Conservation (phyloP, 495 filamentous ascomycete species). For the Beverwykella pulmonaria region DNA sequence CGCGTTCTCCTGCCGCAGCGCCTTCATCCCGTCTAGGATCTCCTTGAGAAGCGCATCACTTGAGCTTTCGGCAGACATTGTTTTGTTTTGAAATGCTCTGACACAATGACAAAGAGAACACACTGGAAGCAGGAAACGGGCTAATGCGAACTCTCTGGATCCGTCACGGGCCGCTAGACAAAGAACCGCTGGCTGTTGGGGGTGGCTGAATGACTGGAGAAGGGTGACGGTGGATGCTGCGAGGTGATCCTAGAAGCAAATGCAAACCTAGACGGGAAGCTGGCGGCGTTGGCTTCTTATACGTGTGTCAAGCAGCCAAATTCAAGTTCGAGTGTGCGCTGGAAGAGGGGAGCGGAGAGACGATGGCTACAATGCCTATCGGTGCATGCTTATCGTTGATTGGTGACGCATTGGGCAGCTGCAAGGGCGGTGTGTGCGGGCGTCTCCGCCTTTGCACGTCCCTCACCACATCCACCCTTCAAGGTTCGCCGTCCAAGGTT, state of each 20-base stretch:
- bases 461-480: too few species aligned
- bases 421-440: conserved; percentile 13
- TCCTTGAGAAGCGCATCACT: conserved; percentile 50
- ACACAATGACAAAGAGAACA: conserved; percentile 25
- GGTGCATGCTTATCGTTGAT: conserved; percentile 17
- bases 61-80: conserved; percentile 31
- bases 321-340: neutral
- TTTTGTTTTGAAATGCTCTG: conserved; percentile 14
- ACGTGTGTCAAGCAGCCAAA: neutral
- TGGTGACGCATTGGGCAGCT: conserved; percentile 26
- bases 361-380: neutral
- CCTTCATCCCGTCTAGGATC: conserved; percentile 56
- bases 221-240: neutral
- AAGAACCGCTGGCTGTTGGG: conserved; percentile 5
- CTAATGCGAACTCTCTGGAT: conserved; percentile 2
- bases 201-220: neutral
- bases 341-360: neutral
- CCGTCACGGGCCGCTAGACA: conserved; percentile 9
- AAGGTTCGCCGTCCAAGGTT: too few species aligned
- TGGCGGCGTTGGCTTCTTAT: neutral
- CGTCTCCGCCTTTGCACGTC: neutral
- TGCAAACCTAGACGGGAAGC: neutral
- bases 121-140: neutral
- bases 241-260: neutral
- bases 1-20: conserved; percentile 59